phyloP scores from a whole-genome alignment of 495 filamentous ascomycete species.

The Podospora comata region DNA sequence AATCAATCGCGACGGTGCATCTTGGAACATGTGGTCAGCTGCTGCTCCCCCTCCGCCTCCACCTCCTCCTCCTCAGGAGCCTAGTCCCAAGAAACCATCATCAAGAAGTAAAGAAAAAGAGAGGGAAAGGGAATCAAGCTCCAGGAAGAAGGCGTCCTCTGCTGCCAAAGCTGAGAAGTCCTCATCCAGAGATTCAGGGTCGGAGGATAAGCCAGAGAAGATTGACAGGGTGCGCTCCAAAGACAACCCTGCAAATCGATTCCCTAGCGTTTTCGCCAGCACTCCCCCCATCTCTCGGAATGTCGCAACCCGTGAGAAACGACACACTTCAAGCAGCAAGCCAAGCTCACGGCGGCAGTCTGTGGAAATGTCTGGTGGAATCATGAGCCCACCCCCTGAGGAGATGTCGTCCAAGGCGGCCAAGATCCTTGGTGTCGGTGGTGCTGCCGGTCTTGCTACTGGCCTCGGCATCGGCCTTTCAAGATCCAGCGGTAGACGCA shows the following conservation, averaged over 20 bases:
- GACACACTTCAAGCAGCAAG: constrained; percentile 34
- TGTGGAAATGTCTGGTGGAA: constrained; percentile 42
- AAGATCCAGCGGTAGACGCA: constrained; percentile 40
- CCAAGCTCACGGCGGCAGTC: constrained; percentile 50
- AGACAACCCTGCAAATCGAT: constrained; percentile 35
- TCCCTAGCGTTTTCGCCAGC: constrained; percentile 50
- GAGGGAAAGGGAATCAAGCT: constrained; percentile 28
- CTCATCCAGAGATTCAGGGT: constrained; percentile 41
- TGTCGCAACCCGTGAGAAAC: constrained; percentile 50
- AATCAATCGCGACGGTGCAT: constrained; percentile 43
- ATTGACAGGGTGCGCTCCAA: constrained; percentile 36
- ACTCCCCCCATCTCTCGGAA: constrained; percentile 52
- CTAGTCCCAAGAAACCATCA: constrained; percentile 40
- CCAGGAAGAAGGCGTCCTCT: constrained; percentile 33
- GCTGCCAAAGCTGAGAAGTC: constrained; percentile 38
- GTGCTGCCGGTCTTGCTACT: constrained; percentile 9
- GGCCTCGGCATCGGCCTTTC: constrained; percentile 20
- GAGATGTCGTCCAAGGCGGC: constrained; percentile 54
- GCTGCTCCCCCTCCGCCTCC: constrained; percentile 26
- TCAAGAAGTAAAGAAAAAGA: constrained; percentile 32
- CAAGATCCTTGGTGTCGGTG: constrained; percentile 47
- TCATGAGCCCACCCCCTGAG: constrained; percentile 49
- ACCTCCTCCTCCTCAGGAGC: constrained; percentile 12
- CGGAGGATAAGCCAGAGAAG: constrained; percentile 43
- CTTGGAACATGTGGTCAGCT: constrained; percentile 46